Evolutionary conservation across 2,329 filamentous ascomycete species (phyloP).

Genomic region (Colletotrichum noveboracense): DNA sequence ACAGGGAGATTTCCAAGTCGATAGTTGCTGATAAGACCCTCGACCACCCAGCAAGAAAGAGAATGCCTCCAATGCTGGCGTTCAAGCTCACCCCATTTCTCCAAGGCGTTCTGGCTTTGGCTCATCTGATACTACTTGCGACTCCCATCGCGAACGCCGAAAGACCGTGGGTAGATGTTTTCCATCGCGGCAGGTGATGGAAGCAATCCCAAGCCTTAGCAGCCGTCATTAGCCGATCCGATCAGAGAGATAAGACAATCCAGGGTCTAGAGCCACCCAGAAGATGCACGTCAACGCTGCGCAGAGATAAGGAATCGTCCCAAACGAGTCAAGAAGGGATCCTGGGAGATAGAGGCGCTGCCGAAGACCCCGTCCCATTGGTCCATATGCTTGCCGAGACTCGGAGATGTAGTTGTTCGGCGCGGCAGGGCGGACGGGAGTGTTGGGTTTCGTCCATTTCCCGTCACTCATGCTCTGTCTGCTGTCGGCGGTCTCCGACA

Average conservation of each 20-base stretch:
- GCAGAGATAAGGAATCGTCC: constrained; percentile 14
- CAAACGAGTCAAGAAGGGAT: background rate
- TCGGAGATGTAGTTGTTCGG: constrained; percentile 4
- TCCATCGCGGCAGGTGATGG: background rate
- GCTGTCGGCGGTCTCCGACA: constrained; percentile 12
- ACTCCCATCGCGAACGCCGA: background rate
- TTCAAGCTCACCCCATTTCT: background rate
- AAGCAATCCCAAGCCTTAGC: background rate
- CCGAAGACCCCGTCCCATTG: constrained; percentile 1
- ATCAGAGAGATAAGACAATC: background rate
- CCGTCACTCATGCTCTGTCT: background rate
- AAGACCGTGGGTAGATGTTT: background rate
- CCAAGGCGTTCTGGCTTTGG: background rate
- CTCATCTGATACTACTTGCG: background rate
- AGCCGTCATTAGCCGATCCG: background rate
- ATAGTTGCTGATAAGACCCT: background rate
- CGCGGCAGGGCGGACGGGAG: background rate
- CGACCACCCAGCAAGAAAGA: background rate
- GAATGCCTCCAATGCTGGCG: background rate
- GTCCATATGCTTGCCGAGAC: constrained; percentile 3
- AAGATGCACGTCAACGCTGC: background rate
- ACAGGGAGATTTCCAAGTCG: background rate
- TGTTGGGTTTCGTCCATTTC: background rate
- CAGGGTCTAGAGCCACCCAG: background rate
- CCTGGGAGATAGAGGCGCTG: background rate